phyloP scores from a whole-genome alignment of 164 flowering plant genomes.

The Nelumbo lutea region DNA sequence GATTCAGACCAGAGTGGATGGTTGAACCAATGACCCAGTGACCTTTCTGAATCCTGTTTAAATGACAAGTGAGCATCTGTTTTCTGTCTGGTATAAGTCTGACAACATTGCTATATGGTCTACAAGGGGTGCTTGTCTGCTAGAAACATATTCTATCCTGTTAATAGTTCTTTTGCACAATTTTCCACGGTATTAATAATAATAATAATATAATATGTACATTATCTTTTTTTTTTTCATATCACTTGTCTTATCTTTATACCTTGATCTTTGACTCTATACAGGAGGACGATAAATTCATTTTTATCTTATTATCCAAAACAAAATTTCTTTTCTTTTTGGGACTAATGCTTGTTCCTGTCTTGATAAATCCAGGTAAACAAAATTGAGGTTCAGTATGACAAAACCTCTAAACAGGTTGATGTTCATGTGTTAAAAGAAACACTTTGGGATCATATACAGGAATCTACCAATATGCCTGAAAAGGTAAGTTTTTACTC shows the following conservation, averaged over 20 bases:
- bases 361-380: slow-evolving; percentile 46
- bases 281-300: neutral
- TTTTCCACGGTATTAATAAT: no score
- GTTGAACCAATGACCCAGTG: no score
- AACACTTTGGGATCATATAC: slow-evolving; percentile 73
- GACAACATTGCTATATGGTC: no score
- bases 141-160: no score
- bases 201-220: no score
- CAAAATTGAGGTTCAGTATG: slow-evolving; percentile 84
- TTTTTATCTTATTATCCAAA: neutral
- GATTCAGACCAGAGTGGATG: no score
- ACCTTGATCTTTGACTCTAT: neutral
- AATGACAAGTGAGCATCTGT: no score
- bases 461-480: slow-evolving; percentile 28
- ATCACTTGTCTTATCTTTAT: neutral
- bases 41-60: no score
- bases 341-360: slow-evolving; percentile 10
- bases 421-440: slow-evolving; percentile 87
- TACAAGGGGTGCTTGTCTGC: no score
- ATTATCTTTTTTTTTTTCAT: no score
- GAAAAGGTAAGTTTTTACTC: slow-evolving; percentile 30
- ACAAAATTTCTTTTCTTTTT: neutral
- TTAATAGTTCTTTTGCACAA: no score
- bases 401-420: slow-evolving; percentile 87
- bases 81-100: no score